phyloP scores from a whole-genome alignment of 129 eudicot species.

The Rutidosis leptorrhynchoides region DNA sequence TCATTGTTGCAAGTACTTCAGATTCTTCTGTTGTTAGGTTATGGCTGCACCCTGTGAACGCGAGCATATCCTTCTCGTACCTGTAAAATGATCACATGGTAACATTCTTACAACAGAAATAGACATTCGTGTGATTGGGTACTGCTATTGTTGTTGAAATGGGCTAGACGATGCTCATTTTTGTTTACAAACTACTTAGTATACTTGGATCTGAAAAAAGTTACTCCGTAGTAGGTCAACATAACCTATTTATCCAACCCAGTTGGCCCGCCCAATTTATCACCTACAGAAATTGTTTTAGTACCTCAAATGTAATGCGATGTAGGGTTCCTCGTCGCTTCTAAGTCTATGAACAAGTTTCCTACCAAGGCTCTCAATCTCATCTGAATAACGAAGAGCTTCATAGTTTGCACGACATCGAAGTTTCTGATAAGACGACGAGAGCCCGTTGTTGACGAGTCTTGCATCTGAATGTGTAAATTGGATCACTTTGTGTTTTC shows the following conservation, averaged over 20 bases:
- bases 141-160: no score
- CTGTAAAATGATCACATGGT: constrained; percentile 6
- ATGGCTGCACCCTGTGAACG: constrained; percentile 94
- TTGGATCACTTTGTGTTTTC: constrained; percentile 67
- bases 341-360: constrained; percentile 54
- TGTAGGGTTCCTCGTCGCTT: constrained; percentile 50
- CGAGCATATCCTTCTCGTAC: constrained; percentile 89
- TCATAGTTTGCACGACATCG: constrained; percentile 78
- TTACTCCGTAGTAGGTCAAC: no score
- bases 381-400: constrained; percentile 70
- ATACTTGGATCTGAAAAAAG: no score
- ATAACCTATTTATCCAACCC: constrained; percentile 6
- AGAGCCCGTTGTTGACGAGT: constrained; percentile 83
- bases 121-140: no score
- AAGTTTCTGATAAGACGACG: constrained; percentile 61
- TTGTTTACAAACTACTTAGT: no score
- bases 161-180: no score
- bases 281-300: background rate
- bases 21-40: constrained; percentile 61
- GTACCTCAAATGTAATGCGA: constrained; percentile 89
- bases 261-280: background rate
- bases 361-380: constrained; percentile 68
- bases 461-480: constrained; percentile 84
- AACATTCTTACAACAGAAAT: background rate
- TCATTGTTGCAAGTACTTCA: constrained; percentile 66